phyloP scores from a whole-genome alignment of 441 rosid species.

The Jatropha multifida region DNA sequence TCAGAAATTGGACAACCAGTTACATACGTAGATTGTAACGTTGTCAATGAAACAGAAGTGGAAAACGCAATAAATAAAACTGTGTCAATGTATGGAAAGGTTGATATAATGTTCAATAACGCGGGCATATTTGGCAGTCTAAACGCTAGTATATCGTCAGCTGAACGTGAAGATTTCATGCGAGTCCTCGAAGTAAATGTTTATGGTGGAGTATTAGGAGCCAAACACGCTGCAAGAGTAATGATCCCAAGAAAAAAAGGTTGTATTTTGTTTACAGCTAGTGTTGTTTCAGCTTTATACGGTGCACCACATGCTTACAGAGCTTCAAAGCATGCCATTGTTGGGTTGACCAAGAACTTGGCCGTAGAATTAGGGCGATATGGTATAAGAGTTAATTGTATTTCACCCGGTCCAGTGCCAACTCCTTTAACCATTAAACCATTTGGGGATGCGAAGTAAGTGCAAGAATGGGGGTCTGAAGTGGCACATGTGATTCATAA shows the following conservation, averaged over 20 bases:
- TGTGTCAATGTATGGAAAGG: slow-evolving; percentile 27
- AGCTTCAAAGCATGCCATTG: neutral
- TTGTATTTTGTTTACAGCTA: slow-evolving; percentile 35
- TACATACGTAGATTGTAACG: slow-evolving; percentile 29
- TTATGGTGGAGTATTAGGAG: slow-evolving; percentile 19
- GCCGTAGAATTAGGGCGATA: neutral
- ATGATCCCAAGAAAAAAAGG: slow-evolving; percentile 35
- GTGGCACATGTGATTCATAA: too few relatives aligned
- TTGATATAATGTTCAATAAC: slow-evolving; percentile 35
- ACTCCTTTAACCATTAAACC: too few relatives aligned
- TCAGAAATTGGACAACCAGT: neutral
- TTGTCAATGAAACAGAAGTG: slow-evolving; percentile 26
- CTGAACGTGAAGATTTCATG: slow-evolving; percentile 17
- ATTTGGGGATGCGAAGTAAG: too few relatives aligned
- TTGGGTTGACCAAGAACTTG: slow-evolving; percentile 1
- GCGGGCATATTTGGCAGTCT: slow-evolving; percentile 20
- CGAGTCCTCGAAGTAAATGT: slow-evolving; percentile 23
- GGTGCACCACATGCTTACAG: slow-evolving; percentile 12
- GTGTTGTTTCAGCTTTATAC: slow-evolving; percentile 5
- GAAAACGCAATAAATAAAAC: slow-evolving; percentile 20
- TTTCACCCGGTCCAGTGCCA: neutral
- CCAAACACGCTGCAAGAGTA: slow-evolving; percentile 34
- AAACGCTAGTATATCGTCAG: neutral
- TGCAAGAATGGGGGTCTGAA: too few relatives aligned
- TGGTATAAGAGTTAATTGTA: slow-evolving; percentile 5